Base-by-base conservation (phyloP, 2,329 filamentous ascomycete genomes). In the Microdochium nivale region DNA sequence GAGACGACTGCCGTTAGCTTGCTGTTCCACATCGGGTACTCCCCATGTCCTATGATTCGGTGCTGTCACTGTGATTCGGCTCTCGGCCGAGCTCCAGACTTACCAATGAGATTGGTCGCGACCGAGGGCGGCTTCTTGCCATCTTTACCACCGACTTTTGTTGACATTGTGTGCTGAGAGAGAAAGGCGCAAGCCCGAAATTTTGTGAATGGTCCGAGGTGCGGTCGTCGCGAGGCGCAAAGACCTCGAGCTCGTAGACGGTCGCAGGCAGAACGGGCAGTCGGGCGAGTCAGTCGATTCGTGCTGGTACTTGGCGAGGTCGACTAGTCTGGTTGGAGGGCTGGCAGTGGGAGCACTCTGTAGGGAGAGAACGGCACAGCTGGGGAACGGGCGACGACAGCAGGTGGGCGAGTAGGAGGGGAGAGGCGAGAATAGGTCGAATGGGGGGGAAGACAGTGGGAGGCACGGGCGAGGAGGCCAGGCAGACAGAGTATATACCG, bases 101-200 rank as follows among this genome's bases (percentile, higher is more conserved):
- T 77, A 94, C 90, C 90, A 63, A 96, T 91, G 63, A 97, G 74
- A 71, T 96, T 96, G 48, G 88, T 91, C 46, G 91, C 91, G 56
- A 84, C 88, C 52, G 90, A 90, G 54, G 91, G 82, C 62, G 88
- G 87, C 75, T 86, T 82, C 75, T 87, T 92, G 73, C 80, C 72
- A 59, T 77, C 67, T 52, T 70, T 68, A 37, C 64, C 68, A 55
- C 63, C 65, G 27, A 67, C 67, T 56, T 72, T 75, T 40, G 70
- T 70, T 53, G 72, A 67, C 72, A 75, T 70, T 30, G 25, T 51
- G 21, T 27, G 10, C 3, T 7, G 16, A 11, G 35, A 21, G 21
- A 19, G 21, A 19, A 19, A 44, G 40, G 19, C 40, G 40, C 21
- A 13, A 23, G 40, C 40, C 40, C 9, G 21, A 13, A 23, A 21